Conservation (phyloP, 805 yeast genomes). For the Isabelozyma heimii region DNA sequence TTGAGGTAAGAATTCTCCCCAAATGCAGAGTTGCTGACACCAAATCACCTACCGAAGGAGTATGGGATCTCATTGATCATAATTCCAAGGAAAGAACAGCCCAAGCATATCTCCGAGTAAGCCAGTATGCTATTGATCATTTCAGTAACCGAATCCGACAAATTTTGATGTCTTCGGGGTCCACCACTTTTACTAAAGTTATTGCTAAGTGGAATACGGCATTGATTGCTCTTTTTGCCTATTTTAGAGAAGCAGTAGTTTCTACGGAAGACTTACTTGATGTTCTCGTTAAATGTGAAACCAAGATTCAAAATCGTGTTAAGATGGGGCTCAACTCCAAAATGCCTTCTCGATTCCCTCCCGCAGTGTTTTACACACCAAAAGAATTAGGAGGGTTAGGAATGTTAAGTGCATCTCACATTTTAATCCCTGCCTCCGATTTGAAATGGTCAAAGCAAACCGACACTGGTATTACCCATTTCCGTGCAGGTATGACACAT, state of each 20-base stretch:
- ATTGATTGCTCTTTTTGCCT: conserved; percentile 77
- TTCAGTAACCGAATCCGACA: conserved; percentile 86
- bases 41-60: conserved; percentile 68
- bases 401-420: conserved; percentile 96
- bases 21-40: conserved; percentile 57
- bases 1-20: conserved; percentile 88
- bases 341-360: conserved; percentile 98
- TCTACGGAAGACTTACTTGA: conserved; percentile 78
- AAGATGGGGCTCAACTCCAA: conserved; percentile 94
- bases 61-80: conserved; percentile 81
- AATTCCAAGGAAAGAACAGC: conserved; percentile 82
- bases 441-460: conserved; percentile 89
- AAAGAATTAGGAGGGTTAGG: conserved; percentile 97
- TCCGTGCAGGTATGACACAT: conserved; percentile 88
- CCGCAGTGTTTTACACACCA: conserved; percentile 97
- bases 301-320: conserved; percentile 89
- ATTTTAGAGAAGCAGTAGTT: conserved; percentile 90
- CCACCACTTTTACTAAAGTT: conserved; percentile 90
- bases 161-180: conserved; percentile 91
- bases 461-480: conserved; percentile 91
- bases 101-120: conserved; percentile 79
- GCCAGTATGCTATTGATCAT: conserved; percentile 69
- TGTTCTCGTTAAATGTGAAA: conserved; percentile 83
- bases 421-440: conserved; percentile 91
- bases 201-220: conserved; percentile 97